These are phyloP conservation scores for Protomyces inouyei DNA, from an alignment of 1,139 yeast species.

Conservation along the genomic window DNA sequence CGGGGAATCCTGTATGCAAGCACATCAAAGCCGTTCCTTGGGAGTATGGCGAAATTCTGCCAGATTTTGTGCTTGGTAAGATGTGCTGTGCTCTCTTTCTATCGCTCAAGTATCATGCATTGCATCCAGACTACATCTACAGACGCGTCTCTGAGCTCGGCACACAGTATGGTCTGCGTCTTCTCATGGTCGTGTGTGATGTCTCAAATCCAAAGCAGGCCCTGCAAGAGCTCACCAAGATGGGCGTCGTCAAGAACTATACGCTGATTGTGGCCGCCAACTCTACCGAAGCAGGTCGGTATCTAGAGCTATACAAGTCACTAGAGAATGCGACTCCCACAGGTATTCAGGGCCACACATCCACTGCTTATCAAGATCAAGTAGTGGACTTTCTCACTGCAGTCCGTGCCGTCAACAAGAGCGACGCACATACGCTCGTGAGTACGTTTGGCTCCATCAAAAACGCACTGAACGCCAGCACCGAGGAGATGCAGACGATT, in stretches of 20 bases:
- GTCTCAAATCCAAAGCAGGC: constrained; percentile 68
- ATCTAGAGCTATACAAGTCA: constrained; percentile 45
- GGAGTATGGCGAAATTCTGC: constrained; percentile 48
- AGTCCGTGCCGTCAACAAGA: constrained; percentile 53
- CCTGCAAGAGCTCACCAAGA: constrained; percentile 61
- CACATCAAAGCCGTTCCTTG: constrained; percentile 49
- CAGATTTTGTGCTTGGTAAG: constrained; percentile 63
- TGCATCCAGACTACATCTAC: constrained; percentile 82
- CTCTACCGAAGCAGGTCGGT: constrained; percentile 79
- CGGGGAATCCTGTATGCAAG: constrained; percentile 56
- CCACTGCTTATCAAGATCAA: constrained; percentile 49
- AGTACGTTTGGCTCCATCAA: constrained; percentile 53
- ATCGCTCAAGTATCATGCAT: constrained; percentile 67
- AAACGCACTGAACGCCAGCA: constrained; percentile 46
- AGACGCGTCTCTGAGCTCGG: constrained; percentile 59
- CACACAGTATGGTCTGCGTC: constrained; percentile 49
- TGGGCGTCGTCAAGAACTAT: constrained; percentile 65
- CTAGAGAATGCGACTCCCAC: constrained; percentile 39
- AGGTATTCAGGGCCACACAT: constrained; percentile 46
- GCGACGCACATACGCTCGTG: constrained; percentile 54
- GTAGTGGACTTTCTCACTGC: constrained; percentile 51
- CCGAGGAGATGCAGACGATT: constrained; percentile 39
- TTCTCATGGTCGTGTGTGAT: constrained; percentile 71
- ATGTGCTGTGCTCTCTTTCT: constrained; percentile 66
- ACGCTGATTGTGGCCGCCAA: constrained; percentile 75